A percentile compares a stretch with the other conserved stretches of the same genome.
Conservation (phyloP, 352 stramenopile species). For the Hyphochytrium catenoides region DNA sequence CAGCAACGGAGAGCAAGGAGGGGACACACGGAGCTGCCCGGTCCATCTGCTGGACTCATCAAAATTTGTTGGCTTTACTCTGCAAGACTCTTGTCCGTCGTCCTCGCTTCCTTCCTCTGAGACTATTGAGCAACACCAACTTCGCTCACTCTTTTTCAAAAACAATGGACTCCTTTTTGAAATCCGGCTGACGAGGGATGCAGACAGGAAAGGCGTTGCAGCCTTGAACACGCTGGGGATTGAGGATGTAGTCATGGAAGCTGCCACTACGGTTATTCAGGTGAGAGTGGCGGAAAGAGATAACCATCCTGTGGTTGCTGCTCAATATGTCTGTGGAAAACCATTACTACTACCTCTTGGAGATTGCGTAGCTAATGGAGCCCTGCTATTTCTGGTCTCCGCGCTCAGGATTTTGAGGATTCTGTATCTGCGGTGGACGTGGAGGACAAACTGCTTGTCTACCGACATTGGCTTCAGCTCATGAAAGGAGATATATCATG, state of each 20-base stretch:
- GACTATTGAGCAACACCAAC: conserved; percentile 8
- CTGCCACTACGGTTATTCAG: conserved; percentile 12
- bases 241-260: conserved; percentile 11
- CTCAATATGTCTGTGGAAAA: no score
- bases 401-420: conserved; percentile 16
- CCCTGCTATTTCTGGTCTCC: no score
- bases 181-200: conserved; percentile 12
- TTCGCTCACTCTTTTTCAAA: conserved; percentile 4
- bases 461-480: conserved; percentile 11
- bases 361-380: no score
- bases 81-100: no score
- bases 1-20: no score
- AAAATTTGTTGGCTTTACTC: no score
- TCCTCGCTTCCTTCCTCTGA: no score
- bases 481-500: conserved; percentile 11
- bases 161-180: conserved; percentile 6
- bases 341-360: no score
- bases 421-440: conserved; percentile 14
- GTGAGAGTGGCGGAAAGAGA: no score
- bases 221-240: conserved; percentile 7
- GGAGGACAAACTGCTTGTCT: conserved; percentile 14
- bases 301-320: no score
- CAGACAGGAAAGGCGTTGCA: conserved; percentile 5
- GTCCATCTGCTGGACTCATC: no score
- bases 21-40: no score